These are phyloP conservation scores for Drosera spatulata DNA, from an alignment of 179 eudicot genomes.

Conservation along the genomic window DNA sequence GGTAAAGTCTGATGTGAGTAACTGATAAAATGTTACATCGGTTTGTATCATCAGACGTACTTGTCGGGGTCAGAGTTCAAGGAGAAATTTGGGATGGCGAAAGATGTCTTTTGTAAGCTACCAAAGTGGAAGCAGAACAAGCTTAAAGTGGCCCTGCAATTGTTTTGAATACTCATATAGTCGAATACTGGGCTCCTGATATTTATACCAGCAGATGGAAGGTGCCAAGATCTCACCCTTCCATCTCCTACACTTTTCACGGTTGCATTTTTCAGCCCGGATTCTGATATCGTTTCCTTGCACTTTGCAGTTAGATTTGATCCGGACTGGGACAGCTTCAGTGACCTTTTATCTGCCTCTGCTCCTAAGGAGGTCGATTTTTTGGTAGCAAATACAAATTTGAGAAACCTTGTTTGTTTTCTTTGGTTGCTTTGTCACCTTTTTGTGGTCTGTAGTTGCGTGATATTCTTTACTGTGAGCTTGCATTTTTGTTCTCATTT, in stretches of 20 bases:
- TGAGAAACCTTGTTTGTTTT: conserved; percentile 13
- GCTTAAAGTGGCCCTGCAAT: conserved; percentile 62
- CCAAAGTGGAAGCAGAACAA: conserved; percentile 99
- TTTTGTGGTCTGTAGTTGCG: conserved; percentile 12
- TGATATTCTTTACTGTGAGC: conserved; percentile 56
- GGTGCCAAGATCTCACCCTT: conserved; percentile 8
- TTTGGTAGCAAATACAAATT: conserved; percentile 10
- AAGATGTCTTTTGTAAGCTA: conserved; percentile 64
- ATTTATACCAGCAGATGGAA: conserved; percentile 11
- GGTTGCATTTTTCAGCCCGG: background rate
- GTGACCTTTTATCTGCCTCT: conserved; percentile 70
- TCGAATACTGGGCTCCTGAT: conserved; percentile 3
- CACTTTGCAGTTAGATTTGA: conserved; percentile 23
- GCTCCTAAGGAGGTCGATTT: conserved; percentile 34
- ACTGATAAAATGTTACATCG: no score
- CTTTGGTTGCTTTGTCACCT: conserved; percentile 20
- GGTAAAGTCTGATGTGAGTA: no score
- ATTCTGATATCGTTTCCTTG: background rate
- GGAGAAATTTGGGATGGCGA: conserved; percentile 81
- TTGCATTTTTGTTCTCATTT: conserved; percentile 33
- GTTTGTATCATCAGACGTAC: conserved; percentile 43
- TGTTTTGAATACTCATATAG: conserved; percentile 40
- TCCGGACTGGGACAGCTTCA: conserved; percentile 51
- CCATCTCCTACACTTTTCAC: background rate
- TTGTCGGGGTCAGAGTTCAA: conserved; percentile 70